Evolutionary conservation across 2,329 filamentous ascomycete genomes (phyloP).

Genomic region (Pseudogymnoascus sp.): DNA sequence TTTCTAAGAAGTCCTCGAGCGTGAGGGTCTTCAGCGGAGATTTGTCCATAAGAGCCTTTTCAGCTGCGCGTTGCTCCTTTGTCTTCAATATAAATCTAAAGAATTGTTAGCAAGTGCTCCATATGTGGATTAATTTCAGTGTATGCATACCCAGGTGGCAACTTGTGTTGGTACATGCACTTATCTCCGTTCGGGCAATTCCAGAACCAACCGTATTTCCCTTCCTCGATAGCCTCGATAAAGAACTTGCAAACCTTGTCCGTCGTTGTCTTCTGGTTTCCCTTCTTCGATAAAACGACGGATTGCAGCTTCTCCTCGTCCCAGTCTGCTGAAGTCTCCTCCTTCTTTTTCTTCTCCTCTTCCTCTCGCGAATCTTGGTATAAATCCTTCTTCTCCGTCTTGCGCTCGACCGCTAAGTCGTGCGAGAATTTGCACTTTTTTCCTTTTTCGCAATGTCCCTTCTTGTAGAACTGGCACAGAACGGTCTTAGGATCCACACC

Average conservation of each 20-base stretch:
- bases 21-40: constrained; percentile 90
- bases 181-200: constrained; percentile 93
- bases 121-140: neutral
- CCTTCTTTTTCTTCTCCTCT: constrained; percentile 70
- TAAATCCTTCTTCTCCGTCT: constrained; percentile 83
- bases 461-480: constrained; percentile 93
- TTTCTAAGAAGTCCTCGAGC: constrained; percentile 94
- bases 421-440: constrained; percentile 98
- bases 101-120: constrained; percentile 22
- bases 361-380: constrained; percentile 76
- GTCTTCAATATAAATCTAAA: constrained; percentile 90
- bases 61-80: constrained; percentile 89
- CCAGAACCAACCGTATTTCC: constrained; percentile 99
- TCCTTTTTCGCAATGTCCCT: constrained; percentile 94
- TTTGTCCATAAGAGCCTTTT: constrained; percentile 95
- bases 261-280: constrained; percentile 88
- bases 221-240: constrained; percentile 93
- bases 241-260: constrained; percentile 99
- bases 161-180: constrained; percentile 96
- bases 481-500: constrained; percentile 98
- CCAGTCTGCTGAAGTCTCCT: constrained; percentile 92
- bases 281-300: constrained; percentile 92
- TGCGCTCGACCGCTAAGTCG: constrained; percentile 80
- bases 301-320: constrained; percentile 91
- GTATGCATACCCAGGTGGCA: constrained; percentile 77